Evolutionary conservation across 306 rosid species (phyloP).

Genomic region (Fragaria ananassa): DNA sequence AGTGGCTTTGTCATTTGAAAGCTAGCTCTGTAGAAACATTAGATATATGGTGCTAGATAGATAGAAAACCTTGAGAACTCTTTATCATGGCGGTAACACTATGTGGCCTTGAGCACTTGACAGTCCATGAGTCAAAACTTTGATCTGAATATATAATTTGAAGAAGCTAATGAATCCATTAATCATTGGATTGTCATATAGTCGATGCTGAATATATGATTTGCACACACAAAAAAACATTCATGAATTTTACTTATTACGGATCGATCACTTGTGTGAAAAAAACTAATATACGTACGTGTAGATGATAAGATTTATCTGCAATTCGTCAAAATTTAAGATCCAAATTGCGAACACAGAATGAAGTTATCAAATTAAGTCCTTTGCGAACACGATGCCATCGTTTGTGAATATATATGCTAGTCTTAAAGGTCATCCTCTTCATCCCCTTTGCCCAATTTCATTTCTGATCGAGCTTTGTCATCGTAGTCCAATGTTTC

Average conservation of each 20-base stretch:
- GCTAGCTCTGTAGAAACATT: background rate
- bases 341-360: background rate
- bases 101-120: background rate
- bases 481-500: background rate
- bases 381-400: background rate
- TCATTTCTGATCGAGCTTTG: background rate
- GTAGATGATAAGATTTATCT: too few relatives aligned
- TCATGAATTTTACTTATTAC: background rate
- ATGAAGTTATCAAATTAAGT: background rate
- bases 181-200: background rate
- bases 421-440: background rate
- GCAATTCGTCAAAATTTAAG: background rate
- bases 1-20: background rate
- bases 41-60: background rate
- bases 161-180: background rate
- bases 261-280: background rate
- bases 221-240: background rate
- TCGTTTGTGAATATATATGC: background rate
- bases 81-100: constrained; percentile 1
- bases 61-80: background rate
- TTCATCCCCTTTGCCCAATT: background rate
- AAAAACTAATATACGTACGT: background rate
- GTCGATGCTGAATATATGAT: background rate
- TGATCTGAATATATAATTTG: background rate
- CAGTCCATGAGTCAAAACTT: background rate